Evolutionary conservation across 208 protist genomes (phyloP), one percentile per base, ranked within the genome.

Genomic region (Leishmania major): DNA sequence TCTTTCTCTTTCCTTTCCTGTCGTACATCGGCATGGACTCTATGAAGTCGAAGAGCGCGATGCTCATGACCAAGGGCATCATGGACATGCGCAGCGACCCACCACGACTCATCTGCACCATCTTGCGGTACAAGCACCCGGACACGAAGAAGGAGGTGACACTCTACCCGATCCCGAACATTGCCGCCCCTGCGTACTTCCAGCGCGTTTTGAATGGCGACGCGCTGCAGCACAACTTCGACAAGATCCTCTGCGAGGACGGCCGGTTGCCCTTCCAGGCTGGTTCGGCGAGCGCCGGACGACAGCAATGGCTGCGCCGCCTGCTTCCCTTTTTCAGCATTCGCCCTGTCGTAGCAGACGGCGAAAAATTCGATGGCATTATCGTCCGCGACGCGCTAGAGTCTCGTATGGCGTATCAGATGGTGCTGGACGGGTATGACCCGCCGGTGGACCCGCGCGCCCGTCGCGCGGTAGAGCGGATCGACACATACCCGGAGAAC

Each of bases 401-500:
- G 88, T 93, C 90, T 17, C 91, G 92, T 37, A 97, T 97, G 94
- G 91, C 92, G n/a, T 97, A 96, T 66, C 90, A 95, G 75, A 94
- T 93, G 90, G 79, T 97, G 31, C 79, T 92, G 45, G 90, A 96
- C n/a, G 82, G 88, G 37, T 89, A 84, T 62, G 88, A 94, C 43
- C 94, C 94, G 1, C 92, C 92, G 6, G 88, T 96, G 40, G 94
- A 97, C 77, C 92, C 94, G 51, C 90, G 94, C 22, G 94, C 92
- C 13, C 90, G 94, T 5, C 94, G 94, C 40, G 94, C 81, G 3
- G 84, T 96, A 49, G 91, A 93, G 80, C 90, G 94, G 73, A 95
- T 97, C 73, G 91, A 90, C 49, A 86, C 77, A 17, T 97, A 97
- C 82, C 67, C 90, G n/a, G 86, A 91, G n/a, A 86, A 81, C 66